Evolutionary conservation across 2,329 filamentous ascomycete species (phyloP), one percentile per base, ranked within the genome.

Genomic region (Pseudogymnoascus sp.): DNA sequence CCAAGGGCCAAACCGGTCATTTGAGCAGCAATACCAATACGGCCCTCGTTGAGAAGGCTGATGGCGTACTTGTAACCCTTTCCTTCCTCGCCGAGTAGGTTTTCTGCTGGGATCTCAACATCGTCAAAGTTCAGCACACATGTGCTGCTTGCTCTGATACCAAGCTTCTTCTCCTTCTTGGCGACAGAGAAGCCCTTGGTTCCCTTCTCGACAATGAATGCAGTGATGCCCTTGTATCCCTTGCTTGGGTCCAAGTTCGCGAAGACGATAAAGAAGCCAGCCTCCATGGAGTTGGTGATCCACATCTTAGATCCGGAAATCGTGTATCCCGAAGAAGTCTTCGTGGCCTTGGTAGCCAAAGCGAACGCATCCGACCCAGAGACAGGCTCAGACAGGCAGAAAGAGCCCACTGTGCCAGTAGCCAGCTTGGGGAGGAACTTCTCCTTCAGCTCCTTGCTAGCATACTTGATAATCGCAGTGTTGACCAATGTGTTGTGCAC

Each of bases 131-230:
- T 98, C 76, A 99, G 83, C 67, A 97, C 93, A 77, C 95, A 99
- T 33, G 95, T 99, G 79, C 90, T 96, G 79, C 90, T 96, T 62
- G 95, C 95, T 73, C 85, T 89, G 79, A 99, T 99, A 64, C 95
- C 95, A 59, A 99, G 87, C 82, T 99, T 99, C 89, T 98, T 98
- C 83, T 99, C 95, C 82, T 99, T 99, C 85, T 99, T 99, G 41
- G 95, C 92, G 72, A 99, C 96, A 65, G 85, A 88, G 82, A 99
- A 97, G 35, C 95, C 95, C 62, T 89, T 87, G 60, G 86, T 90
- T 72, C 82, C 88, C 81, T 96, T 97, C 78, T 97, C 93, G 43
- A 98, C 88, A 65, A 99, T 81, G 75, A 99, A 99, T 61, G 95
- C 95, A 1, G 92, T 93, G 77, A 99, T 99, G 64, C 95, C 95